Percentiles rank a stretch among this genome's conserved stretches.
Evolutionary conservation across 2,329 filamentous ascomycete species (phyloP).

Genomic region (Pseudopithomyces maydicus): DNA sequence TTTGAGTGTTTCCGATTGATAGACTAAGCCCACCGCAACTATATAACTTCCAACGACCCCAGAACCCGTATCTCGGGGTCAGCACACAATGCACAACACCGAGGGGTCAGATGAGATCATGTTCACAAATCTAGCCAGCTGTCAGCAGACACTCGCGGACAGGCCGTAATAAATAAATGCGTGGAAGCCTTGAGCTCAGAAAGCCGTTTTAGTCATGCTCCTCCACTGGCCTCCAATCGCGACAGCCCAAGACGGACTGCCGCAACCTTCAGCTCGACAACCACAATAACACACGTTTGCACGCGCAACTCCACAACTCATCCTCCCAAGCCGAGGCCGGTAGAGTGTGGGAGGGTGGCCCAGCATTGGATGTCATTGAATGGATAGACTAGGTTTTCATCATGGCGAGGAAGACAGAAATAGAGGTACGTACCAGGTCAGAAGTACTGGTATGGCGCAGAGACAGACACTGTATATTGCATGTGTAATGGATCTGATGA

Average conservation of each 20-base stretch:
- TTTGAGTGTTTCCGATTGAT: too few relatives aligned
- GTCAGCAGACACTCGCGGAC: constrained; percentile 8
- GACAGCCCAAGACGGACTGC: constrained; percentile 50
- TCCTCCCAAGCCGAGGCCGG: constrained; percentile 62
- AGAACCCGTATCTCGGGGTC: not conserved
- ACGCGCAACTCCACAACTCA: constrained; percentile 73
- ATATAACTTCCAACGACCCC: not conserved
- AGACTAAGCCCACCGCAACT: too few relatives aligned
- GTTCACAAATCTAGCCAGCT: constrained; percentile 7
- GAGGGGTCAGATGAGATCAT: not conserved
- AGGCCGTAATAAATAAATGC: constrained; percentile 7
- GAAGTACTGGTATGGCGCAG: not conserved
- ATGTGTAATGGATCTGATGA: not conserved
- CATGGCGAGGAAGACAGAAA: constrained; percentile 45
- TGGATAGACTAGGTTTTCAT: constrained; percentile 67
- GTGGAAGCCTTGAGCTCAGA: constrained; percentile 55
- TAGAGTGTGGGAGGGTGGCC: constrained; percentile 77
- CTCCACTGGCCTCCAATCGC: constrained; percentile 60
- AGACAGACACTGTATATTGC: too few relatives aligned
- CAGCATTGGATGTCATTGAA: constrained; percentile 67
- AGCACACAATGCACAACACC: not conserved
- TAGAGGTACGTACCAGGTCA: constrained; percentile 26
- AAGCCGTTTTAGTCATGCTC: constrained; percentile 73
- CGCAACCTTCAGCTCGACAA: constrained; percentile 55
- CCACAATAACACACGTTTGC: constrained; percentile 58